phyloP scores from a whole-genome alignment of 345 rosid species.

The Populus davidiana region DNA sequence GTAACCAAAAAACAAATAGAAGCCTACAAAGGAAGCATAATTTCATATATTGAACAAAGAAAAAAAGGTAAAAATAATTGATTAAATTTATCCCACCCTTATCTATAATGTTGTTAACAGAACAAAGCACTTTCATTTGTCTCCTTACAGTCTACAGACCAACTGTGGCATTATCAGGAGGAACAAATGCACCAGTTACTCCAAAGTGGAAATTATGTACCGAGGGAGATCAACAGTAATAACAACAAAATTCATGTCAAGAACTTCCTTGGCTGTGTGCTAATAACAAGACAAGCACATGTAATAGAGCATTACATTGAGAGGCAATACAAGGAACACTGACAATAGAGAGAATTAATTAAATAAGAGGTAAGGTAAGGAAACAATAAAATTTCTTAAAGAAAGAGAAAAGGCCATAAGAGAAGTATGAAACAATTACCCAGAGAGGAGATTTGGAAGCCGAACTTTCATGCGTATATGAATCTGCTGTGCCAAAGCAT shows the following conservation, averaged over 20 bases:
- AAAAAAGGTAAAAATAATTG: background rate
- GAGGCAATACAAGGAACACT: background rate
- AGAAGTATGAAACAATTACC: slow-evolving; percentile 40
- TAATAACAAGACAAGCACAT: background rate
- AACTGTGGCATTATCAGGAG: background rate
- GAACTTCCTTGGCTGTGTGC: background rate
- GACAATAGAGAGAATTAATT: background rate
- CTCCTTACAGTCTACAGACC: background rate
- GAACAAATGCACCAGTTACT: background rate
- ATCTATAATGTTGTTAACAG: background rate
- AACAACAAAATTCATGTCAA: background rate
- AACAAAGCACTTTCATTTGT: background rate
- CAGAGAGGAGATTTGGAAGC: slow-evolving; percentile 89
- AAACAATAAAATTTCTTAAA: background rate
- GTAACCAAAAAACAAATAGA: background rate
- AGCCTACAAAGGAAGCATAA: background rate
- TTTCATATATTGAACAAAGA: background rate
- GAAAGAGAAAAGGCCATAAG: background rate
- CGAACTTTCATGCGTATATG: slow-evolving; percentile 86
- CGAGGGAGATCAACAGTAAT: background rate
- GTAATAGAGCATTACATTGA: background rate
- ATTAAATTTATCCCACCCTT: background rate
- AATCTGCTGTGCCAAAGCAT: slow-evolving; percentile 83
- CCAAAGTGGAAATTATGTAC: background rate
- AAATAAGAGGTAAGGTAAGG: background rate